Base-by-base conservation (phyloP, 306 rosid genomes). In the Medicago ruthenica region DNA sequence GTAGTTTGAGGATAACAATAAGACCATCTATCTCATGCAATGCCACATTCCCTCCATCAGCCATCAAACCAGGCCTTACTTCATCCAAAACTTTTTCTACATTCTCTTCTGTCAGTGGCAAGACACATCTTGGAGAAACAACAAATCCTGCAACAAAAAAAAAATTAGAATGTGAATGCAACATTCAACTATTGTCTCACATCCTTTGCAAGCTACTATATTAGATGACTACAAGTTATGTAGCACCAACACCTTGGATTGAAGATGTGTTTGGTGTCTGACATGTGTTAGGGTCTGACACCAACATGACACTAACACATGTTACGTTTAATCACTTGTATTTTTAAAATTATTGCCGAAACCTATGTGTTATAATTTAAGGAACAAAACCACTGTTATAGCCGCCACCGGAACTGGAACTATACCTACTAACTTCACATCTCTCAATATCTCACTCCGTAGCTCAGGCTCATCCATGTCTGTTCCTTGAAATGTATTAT, bases 11-110 rank as follows among this genome's bases (percentile, higher is more conserved):
- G 65, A 95, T 65, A 54, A 95, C 98, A 67, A 90, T 87, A 86
- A 95, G 98, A 17, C 97, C 97, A 86, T 92, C 98, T 72, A 95
- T 95, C 81, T 95, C 98, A 71, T 95, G 97, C 13, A 95, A 81
- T 36, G 93, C 95, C 81, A 95, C 98, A 83, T 92, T 95, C 73
- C 98, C 98, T 65, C 98, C 98, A 86, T 95, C 98, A 51, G 89
- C 97, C 97, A 92, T 92, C 85, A 95, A 79, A 4, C 96, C 82
- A 7, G 98, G 98, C 81, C 97, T 88, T 40, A 95, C 98, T 83
- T 95, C 97, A 55, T 95, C 98, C 89, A 95, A 83, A 72, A 95
- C 97, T 79, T 71, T 95, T 87, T 95, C 98, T 51, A 95, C 97
- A 87, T 92, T 95, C 74, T 95, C 96, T 88, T 95, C 97, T 3